phyloP scores from a whole-genome alignment of 441 rosid genomes.

The Melastoma candidum region DNA sequence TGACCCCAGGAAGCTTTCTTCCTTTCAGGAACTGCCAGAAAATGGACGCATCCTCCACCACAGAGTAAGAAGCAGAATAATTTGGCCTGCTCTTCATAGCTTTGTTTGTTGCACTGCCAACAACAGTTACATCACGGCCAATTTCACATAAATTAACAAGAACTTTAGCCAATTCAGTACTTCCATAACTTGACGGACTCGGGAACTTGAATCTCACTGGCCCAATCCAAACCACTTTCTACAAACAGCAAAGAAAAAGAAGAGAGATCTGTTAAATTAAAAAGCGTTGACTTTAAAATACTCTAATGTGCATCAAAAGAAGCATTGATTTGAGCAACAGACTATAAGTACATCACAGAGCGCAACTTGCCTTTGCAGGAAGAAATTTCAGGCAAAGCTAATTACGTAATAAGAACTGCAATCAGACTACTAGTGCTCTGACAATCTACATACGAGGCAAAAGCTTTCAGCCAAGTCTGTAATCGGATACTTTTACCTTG shows the following conservation, averaged over 20 bases:
- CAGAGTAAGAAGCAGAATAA: slow-evolving; percentile 16
- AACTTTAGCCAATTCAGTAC: slow-evolving; percentile 31
- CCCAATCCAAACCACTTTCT: slow-evolving; percentile 64
- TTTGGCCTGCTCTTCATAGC: slow-evolving; percentile 25
- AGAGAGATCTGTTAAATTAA: background rate
- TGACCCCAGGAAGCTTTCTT: slow-evolving; percentile 53
- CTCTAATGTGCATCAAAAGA: background rate
- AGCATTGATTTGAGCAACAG: no score
- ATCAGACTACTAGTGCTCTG: no score
- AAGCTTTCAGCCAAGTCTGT: slow-evolving; percentile 5
- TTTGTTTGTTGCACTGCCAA: slow-evolving; percentile 38
- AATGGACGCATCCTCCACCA: slow-evolving; percentile 43
- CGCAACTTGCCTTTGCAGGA: background rate
- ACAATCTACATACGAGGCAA: no score
- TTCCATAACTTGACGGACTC: slow-evolving; percentile 25
- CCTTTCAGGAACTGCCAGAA: slow-evolving; percentile 63
- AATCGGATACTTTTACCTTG: slow-evolving; percentile 37
- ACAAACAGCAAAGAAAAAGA: slow-evolving; percentile 14
- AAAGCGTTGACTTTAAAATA: background rate
- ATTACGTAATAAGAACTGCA: no score
- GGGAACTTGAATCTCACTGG: slow-evolving; percentile 39
- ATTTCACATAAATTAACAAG: slow-evolving; percentile 27
- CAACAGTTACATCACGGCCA: slow-evolving; percentile 36
- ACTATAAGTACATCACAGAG: background rate
- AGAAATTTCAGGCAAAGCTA: no score